These are phyloP conservation scores for Amaranthus cruentus DNA, from an alignment of 148 eudicot species.

Conservation along the genomic window DNA sequence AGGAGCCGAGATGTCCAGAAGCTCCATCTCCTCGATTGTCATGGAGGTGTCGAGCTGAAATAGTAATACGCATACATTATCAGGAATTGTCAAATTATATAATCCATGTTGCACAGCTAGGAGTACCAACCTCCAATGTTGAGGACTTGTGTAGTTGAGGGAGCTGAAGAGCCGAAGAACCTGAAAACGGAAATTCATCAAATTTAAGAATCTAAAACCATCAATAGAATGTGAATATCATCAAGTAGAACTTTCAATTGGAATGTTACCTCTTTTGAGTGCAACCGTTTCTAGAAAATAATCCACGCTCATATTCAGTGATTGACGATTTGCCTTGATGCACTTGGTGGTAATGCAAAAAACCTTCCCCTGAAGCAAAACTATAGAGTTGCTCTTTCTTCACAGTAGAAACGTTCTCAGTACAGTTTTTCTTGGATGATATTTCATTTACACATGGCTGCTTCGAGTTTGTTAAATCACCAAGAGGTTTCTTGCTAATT, in stretches of 20 bases:
- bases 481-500: conserved; percentile 22
- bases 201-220: background rate
- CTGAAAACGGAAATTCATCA: conserved; percentile 11
- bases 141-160: background rate
- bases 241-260: background rate
- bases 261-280: conserved; percentile 9
- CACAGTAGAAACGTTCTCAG: conserved; percentile 14
- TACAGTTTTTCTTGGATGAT: conserved; percentile 16
- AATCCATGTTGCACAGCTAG: background rate
- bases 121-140: conserved; percentile 10
- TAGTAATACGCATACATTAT: background rate
- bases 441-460: conserved; percentile 16
- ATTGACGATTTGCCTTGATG: conserved; percentile 11
- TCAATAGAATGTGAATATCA: background rate
- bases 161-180: conserved; percentile 1
- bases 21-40: conserved; percentile 17
- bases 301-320: conserved; percentile 17
- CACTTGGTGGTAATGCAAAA: conserved; percentile 24
- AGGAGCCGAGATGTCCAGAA: conserved; percentile 6
- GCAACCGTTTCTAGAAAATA: conserved; percentile 28
- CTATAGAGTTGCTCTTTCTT: background rate
- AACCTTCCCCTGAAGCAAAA: conserved; percentile 18
- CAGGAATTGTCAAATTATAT: too few relatives aligned
- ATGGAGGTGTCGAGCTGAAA: conserved; percentile 12
- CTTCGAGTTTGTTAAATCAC: conserved; percentile 23